Conservation (phyloP, 176 grass and related monocot species). For the Typha latifolia region DNA sequence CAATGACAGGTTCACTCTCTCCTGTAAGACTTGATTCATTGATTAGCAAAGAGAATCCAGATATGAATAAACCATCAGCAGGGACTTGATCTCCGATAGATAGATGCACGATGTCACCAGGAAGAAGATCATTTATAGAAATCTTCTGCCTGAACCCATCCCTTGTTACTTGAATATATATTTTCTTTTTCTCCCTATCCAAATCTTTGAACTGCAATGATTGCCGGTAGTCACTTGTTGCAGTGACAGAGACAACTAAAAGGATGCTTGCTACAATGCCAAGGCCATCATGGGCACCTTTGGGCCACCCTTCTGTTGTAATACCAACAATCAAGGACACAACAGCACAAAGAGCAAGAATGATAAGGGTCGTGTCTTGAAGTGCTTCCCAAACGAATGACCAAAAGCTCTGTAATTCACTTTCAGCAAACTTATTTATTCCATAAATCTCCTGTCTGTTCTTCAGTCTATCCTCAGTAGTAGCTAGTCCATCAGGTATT, state of each 20-base stretch:
- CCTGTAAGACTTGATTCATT: slow-evolving; percentile 90
- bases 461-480: slow-evolving; percentile 20
- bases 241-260: slow-evolving; percentile 80
- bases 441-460: slow-evolving; percentile 45
- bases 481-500: slow-evolving; percentile 42
- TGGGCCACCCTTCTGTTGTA: slow-evolving; percentile 89
- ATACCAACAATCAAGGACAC: slow-evolving; percentile 68
- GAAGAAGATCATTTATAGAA: slow-evolving; percentile 78
- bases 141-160: slow-evolving; percentile 68
- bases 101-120: slow-evolving; percentile 78
- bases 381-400: slow-evolving; percentile 87
- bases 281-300: slow-evolving; percentile 79
- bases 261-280: slow-evolving; percentile 85
- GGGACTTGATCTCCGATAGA: slow-evolving; percentile 91
- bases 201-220: slow-evolving; percentile 96
- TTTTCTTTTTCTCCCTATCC: slow-evolving; percentile 94
- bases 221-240: slow-evolving; percentile 80
- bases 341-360: slow-evolving; percentile 58
- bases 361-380: slow-evolving; percentile 89
- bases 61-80: slow-evolving; percentile 74
- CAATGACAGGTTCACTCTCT: slow-evolving; percentile 74
- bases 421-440: slow-evolving; percentile 74
- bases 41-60: slow-evolving; percentile 75
- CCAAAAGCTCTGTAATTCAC: slow-evolving; percentile 58
- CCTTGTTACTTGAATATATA: slow-evolving; percentile 72